Conservation (phyloP, 371 early-diverging fungal species). For the Mucor racemosus region DNA sequence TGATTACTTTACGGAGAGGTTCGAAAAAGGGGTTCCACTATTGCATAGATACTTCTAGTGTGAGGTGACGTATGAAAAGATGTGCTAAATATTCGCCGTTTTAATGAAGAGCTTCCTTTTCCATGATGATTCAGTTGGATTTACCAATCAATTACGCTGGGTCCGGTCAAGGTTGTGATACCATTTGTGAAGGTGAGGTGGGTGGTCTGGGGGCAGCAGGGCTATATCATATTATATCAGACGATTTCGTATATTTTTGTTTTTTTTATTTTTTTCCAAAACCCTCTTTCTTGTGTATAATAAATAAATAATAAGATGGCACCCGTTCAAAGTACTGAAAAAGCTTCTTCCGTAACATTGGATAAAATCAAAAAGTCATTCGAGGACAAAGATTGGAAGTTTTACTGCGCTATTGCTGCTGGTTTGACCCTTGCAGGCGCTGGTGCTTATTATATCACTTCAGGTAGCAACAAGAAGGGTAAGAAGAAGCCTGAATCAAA, state of each 20-base stretch:
- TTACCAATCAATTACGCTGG: neutral
- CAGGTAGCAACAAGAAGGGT: conserved; percentile 23
- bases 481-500: conserved; percentile 33
- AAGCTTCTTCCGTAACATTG: conserved; percentile 12
- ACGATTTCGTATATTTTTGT: neutral
- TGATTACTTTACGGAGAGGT: too few species aligned
- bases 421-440: conserved; percentile 69
- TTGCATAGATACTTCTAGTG: neutral
- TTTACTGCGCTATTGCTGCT: conserved; percentile 72
- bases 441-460: conserved; percentile 68
- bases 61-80: neutral
- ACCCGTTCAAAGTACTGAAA: conserved; percentile 14
- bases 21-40: neutral
- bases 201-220: conserved; percentile 1
- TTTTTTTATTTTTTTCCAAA: conserved; percentile 1
- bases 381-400: conserved; percentile 81
- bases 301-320: conserved; percentile 13
- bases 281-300: neutral
- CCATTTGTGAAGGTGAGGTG: neutral
- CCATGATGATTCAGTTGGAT: neutral
- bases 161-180: neutral
- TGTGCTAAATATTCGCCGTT: neutral
- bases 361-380: conserved; percentile 64
- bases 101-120: neutral
- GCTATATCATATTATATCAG: neutral